Percentiles rank a stretch among this genome's conserved stretches.
phyloP scores from a whole-genome alignment of 2,329 filamentous ascomycete genomes.

The Ceratocystis papillata region DNA sequence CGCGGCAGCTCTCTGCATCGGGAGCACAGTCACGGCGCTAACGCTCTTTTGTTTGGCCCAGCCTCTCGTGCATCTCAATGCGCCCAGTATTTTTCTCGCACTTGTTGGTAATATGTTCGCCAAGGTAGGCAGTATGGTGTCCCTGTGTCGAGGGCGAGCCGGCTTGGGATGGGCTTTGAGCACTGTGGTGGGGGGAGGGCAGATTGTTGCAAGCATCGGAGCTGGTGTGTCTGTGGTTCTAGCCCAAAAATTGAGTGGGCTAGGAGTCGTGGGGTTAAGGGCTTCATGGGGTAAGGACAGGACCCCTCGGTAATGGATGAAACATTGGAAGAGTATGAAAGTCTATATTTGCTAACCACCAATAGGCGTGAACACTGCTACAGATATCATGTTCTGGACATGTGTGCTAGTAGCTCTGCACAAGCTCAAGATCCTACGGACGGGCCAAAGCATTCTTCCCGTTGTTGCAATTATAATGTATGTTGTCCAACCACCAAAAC shows the following conservation, averaged over 20 bases:
- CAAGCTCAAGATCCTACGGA: not conserved
- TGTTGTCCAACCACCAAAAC: not conserved
- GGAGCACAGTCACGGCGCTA: slow-evolving; percentile 1
- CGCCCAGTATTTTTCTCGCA: not conserved
- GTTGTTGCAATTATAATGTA: not conserved
- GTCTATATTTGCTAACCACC: not conserved
- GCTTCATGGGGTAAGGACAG: not conserved
- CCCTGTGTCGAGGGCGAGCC: not conserved
- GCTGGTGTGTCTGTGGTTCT: not conserved
- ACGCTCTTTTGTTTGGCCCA: not conserved
- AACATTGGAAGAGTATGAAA: too few relatives aligned
- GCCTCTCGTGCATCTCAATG: not conserved
- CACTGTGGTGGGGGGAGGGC: not conserved
- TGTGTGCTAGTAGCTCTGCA: not conserved
- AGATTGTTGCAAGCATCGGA: not conserved
- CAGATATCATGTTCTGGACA: slow-evolving; percentile 1
- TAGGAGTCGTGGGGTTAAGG: not conserved
- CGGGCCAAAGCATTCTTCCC: not conserved
- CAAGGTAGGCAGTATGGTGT: not conserved
- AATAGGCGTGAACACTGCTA: not conserved
- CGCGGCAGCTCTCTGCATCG: not conserved
- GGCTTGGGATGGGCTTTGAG: not conserved
- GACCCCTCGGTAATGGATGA: not conserved
- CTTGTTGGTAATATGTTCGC: not conserved
- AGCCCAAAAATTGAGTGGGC: not conserved